Conservation (phyloP, 2,329 filamentous ascomycete genomes). For the Cryphonectria japonica region DNA sequence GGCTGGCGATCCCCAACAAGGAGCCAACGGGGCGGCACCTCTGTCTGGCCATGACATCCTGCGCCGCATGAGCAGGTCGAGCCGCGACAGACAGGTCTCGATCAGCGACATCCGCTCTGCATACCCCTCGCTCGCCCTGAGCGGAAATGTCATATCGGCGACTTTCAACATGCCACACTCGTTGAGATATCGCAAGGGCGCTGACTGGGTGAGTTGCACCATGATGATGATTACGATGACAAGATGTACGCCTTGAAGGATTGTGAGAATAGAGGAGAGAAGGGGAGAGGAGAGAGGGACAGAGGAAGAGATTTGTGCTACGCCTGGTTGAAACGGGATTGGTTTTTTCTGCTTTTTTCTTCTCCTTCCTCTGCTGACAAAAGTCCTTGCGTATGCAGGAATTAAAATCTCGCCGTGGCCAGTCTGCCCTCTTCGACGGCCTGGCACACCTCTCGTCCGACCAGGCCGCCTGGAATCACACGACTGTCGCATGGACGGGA, state of each 20-base stretch:
- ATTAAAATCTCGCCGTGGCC: conserved; percentile 77
- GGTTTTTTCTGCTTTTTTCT: background rate
- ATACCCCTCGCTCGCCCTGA: conserved; percentile 61
- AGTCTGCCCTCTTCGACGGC: conserved; percentile 90
- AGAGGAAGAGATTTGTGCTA: no score
- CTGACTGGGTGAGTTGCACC: conserved; percentile 60
- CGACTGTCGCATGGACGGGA: conserved; percentile 91
- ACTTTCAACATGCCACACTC: conserved; percentile 67
- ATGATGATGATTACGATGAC: background rate
- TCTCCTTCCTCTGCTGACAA: conserved; percentile 1
- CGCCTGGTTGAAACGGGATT: no score
- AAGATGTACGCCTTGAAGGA: background rate
- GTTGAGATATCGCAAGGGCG: conserved; percentile 59
- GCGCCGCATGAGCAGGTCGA: conserved; percentile 50
- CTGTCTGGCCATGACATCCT: conserved; percentile 47
- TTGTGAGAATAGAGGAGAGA: no score
- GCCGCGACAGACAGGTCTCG: conserved; percentile 49
- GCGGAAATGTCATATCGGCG: conserved; percentile 68
- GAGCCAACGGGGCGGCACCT: conserved; percentile 41
- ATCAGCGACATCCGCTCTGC: conserved; percentile 59
- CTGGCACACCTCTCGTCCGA: conserved; percentile 87
- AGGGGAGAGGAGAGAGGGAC: no score
- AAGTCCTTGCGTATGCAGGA: conserved; percentile 53
- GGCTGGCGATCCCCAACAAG: conserved; percentile 27
- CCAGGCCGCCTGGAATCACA: conserved; percentile 86